Conservation (phyloP, 495 filamentous ascomycete genomes). For the Penicillium longicatenatum region DNA sequence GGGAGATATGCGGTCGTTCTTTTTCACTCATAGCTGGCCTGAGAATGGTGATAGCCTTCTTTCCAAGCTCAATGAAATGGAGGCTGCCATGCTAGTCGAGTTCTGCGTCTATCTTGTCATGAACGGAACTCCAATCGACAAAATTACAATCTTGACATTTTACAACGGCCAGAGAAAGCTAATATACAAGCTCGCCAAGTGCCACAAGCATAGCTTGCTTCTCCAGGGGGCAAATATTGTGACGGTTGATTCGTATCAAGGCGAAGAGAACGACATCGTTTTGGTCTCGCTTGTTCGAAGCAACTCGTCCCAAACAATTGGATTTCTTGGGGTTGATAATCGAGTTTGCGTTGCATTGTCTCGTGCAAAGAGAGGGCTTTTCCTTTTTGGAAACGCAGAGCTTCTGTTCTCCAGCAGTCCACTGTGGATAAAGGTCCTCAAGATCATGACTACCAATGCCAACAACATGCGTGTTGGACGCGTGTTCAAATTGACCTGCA, state of each 20-base stretch:
- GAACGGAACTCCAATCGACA: slow-evolving; percentile 57
- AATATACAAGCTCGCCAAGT: slow-evolving; percentile 55
- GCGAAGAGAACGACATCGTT: slow-evolving; percentile 89
- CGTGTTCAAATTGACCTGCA: slow-evolving; percentile 43
- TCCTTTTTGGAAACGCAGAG: slow-evolving; percentile 79
- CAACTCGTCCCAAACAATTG: slow-evolving; percentile 55
- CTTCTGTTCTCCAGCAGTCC: slow-evolving; percentile 42
- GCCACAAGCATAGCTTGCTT: slow-evolving; percentile 50
- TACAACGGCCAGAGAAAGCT: slow-evolving; percentile 84
- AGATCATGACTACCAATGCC: slow-evolving; percentile 29
- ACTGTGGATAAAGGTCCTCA: slow-evolving; percentile 42
- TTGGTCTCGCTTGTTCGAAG: slow-evolving; percentile 84
- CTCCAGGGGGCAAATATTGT: slow-evolving; percentile 60
- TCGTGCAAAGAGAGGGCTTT: slow-evolving; percentile 81
- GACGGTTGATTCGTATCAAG: slow-evolving; percentile 93
- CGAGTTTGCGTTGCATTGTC: slow-evolving; percentile 87
- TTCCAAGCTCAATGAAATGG: slow-evolving; percentile 71
- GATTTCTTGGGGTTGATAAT: slow-evolving; percentile 75
- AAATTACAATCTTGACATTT: slow-evolving; percentile 88
- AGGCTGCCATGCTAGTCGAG: slow-evolving; percentile 75
- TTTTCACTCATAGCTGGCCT: slow-evolving; percentile 70
- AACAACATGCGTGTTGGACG: slow-evolving; percentile 39
- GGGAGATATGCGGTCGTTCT: slow-evolving; percentile 66
- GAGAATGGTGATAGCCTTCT: slow-evolving; percentile 66
- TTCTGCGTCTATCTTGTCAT: slow-evolving; percentile 72